Conservation (phyloP, 2,329 filamentous ascomycete species). For the Claviceps lovelessii region DNA sequence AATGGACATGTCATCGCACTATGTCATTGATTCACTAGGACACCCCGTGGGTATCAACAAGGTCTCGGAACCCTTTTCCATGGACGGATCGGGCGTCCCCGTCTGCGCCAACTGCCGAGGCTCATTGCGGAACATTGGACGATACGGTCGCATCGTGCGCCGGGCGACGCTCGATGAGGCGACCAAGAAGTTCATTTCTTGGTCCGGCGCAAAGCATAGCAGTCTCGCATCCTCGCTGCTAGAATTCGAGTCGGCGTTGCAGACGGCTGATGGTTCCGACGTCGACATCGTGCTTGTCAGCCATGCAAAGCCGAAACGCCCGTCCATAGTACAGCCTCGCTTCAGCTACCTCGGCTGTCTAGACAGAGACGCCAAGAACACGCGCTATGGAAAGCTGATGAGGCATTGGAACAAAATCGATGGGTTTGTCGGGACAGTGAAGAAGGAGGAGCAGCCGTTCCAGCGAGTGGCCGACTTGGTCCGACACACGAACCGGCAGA, state of each 20-base stretch:
- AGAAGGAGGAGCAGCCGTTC: conserved; percentile 34
- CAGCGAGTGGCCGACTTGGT: conserved; percentile 32
- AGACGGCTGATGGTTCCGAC: not conserved
- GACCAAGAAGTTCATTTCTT: conserved; percentile 49
- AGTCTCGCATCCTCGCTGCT: conserved; percentile 5
- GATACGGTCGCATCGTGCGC: conserved; percentile 49
- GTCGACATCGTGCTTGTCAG: not conserved
- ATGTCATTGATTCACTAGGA: conserved; percentile 25
- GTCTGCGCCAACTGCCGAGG: conserved; percentile 47
- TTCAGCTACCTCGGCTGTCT: not conserved
- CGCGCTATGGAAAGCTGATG: not conserved
- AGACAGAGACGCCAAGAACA: not conserved
- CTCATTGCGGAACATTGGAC: conserved; percentile 38
- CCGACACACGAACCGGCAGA: conserved; percentile 21
- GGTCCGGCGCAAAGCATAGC: conserved; percentile 23
- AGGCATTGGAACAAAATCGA: conserved; percentile 6
- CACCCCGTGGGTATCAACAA: conserved; percentile 20
- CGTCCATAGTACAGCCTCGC: not conserved
- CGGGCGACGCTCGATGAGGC: conserved; percentile 46
- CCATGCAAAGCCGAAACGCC: not conserved
- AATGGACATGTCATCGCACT: conserved; percentile 39
- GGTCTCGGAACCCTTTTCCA: conserved; percentile 32
- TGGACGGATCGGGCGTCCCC: conserved; percentile 27
- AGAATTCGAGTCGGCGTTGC: conserved; percentile 5
- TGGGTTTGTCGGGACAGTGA: conserved; percentile 15